A percentile compares a stretch with the other conserved stretches of the same genome.
Evolutionary conservation across 495 filamentous ascomycete genomes (phyloP).

Genomic region (Evernia prunastri): DNA sequence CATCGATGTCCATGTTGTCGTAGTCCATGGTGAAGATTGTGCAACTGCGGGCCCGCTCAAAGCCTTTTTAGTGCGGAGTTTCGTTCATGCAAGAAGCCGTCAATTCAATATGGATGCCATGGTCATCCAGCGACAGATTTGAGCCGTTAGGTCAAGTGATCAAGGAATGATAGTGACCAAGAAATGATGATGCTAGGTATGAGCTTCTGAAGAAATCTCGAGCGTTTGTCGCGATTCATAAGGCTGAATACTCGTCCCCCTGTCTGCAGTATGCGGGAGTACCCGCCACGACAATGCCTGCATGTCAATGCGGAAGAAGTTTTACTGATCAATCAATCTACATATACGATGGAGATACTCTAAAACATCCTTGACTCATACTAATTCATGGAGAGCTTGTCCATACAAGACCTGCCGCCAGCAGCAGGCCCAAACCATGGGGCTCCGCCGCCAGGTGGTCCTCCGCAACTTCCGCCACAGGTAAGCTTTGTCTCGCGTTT

Average conservation of each 20-base stretch:
- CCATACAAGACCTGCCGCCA: conserved; percentile 21
- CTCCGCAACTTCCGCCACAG: conserved; percentile 45
- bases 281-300: conserved; percentile 9
- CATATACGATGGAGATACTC: conserved; percentile 12
- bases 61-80: not conserved
- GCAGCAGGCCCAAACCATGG: conserved; percentile 25
- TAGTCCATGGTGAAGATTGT: conserved; percentile 28
- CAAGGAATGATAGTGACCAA: not conserved
- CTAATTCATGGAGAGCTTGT: conserved; percentile 26
- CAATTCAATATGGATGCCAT: not conserved
- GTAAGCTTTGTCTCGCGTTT: conserved; percentile 34
- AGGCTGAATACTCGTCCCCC: conserved; percentile 4
- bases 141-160: not conserved
- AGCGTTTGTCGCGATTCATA: not conserved
- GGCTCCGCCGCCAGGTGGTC: conserved; percentile 29
- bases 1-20: conserved; percentile 30
- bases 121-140: not conserved
- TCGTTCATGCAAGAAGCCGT: not conserved
- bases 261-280: conserved; percentile 10
- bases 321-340: too few species aligned
- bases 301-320: too few species aligned
- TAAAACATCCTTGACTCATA: not conserved
- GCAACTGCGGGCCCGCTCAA: not conserved
- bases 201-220: not conserved
- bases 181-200: too few species aligned